Conservation (phyloP, 768 basidiomycete species). For the Tricholoma hemisulphureum region DNA sequence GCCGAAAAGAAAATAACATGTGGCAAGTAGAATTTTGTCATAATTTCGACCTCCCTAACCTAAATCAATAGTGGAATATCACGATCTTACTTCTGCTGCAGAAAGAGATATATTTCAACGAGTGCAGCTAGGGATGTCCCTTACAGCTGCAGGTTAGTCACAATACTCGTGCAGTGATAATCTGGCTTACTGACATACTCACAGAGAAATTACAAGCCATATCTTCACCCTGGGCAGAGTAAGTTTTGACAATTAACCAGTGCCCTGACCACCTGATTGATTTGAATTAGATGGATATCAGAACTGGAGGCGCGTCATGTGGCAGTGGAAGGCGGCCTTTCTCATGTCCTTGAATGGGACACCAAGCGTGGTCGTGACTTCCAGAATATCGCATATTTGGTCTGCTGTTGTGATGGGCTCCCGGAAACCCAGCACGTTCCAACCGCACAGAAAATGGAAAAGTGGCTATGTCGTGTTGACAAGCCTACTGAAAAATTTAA, state of each 20-base stretch:
- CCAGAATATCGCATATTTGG: slow-evolving; percentile 67
- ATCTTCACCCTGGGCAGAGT: slow-evolving; percentile 63
- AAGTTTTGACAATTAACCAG: slow-evolving; percentile 9
- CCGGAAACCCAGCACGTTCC: slow-evolving; percentile 49
- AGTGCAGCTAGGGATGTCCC: slow-evolving; percentile 75
- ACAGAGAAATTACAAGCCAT: slow-evolving; percentile 81
- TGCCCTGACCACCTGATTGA: slow-evolving; percentile 1
- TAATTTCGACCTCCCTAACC: not conserved
- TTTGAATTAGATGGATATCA: slow-evolving; percentile 50
- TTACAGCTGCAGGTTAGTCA: slow-evolving; percentile 66
- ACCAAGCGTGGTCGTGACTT: slow-evolving; percentile 72
- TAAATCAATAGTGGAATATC: slow-evolving; percentile 60
- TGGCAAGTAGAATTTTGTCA: slow-evolving; percentile 40
- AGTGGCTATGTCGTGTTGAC: slow-evolving; percentile 44
- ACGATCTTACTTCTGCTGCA: slow-evolving; percentile 45
- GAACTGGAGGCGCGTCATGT: slow-evolving; percentile 58
- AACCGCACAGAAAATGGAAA: slow-evolving; percentile 55
- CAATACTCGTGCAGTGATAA: not conserved
- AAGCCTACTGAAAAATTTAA: slow-evolving; percentile 50
- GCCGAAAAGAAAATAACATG: slow-evolving; percentile 60
- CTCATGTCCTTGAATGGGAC: slow-evolving; percentile 57
- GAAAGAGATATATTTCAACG: slow-evolving; percentile 83
- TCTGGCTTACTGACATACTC: not conserved
- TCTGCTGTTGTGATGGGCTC: slow-evolving; percentile 62
- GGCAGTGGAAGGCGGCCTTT: slow-evolving; percentile 57